Evolutionary conservation across 495 filamentous ascomycete genomes (phyloP), one percentile per base, ranked within the genome.

Genomic region (Lophiostoma macrostomum): DNA sequence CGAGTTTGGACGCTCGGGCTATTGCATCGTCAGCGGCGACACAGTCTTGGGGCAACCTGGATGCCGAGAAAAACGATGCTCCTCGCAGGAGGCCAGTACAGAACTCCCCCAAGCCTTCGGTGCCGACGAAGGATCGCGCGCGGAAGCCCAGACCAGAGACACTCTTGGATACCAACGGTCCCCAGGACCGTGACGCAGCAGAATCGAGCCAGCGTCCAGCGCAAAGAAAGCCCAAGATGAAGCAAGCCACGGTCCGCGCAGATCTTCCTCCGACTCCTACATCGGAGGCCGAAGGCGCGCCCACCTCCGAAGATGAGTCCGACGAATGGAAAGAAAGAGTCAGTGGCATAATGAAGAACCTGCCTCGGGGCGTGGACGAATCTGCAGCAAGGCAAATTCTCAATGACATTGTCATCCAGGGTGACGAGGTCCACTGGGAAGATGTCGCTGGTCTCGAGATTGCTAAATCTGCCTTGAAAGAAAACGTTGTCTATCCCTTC

Each of bases 401-500:
- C 41, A 95, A 95, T 64, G 94, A 99, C 55, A 95, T 99, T 45
- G 90, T 99, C 8, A 83, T 96, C 6, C 81, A 91, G 46, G 93
- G 94, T 6, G 93, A 99, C 60, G 85, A 93, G 61, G 93, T 99
- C 0, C 87, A 88, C 63, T 99, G 94, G 94, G 80, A 83, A 31
- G 93, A 99, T 61, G 85, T 99, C 31, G 90, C 94, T 0, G 93
- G 93, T 2, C 73, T 99, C 11, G 90, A 95, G 24, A 76, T 83
- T 30, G 94, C 93, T 38, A 99, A 99, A 64, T 85, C 80, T 43
- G 90, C 93, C 0, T 73, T 99, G 35, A 95, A 95, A 68, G 93
- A 99, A 71, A 87, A 90, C 2, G 93, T 97, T 6, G 91, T 99
- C 24, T 99, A 99, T 63, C 93, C 93, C 12, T 97, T 99, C 71